Percentiles rank a stretch among this genome's conserved stretches.
Evolutionary conservation across 2,329 filamentous ascomycete species (phyloP).

Genomic region (Fusarium setosum): DNA sequence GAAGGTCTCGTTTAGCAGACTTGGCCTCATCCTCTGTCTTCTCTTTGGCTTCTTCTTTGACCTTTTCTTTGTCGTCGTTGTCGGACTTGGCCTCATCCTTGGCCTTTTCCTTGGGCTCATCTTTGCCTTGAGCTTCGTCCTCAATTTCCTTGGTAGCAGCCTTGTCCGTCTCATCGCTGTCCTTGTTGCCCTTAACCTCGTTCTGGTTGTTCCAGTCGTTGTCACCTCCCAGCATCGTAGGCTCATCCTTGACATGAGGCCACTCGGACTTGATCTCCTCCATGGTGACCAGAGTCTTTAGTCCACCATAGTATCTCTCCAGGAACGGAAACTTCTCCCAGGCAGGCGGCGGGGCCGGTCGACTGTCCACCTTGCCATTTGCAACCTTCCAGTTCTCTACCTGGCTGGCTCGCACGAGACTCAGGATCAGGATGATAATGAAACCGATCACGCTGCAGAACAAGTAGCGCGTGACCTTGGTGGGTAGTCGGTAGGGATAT

Average conservation of each 20-base stretch:
- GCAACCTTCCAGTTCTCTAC: slow-evolving; percentile 73
- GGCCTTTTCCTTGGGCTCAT: slow-evolving; percentile 12
- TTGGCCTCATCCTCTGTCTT: slow-evolving; percentile 24
- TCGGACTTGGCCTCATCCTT: slow-evolving; percentile 18
- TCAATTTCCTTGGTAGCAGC: slow-evolving; percentile 32
- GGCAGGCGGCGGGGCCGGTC: slow-evolving; percentile 70
- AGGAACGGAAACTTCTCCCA: slow-evolving; percentile 92
- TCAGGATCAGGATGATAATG: slow-evolving; percentile 81
- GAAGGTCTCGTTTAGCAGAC: slow-evolving; percentile 32
- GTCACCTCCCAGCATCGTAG: slow-evolving; percentile 43
- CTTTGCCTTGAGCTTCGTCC: slow-evolving; percentile 8
- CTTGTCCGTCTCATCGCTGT: slow-evolving; percentile 30
- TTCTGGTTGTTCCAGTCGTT: slow-evolving; percentile 31
- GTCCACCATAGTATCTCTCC: slow-evolving; percentile 89
- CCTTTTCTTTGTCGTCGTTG: slow-evolving; percentile 7
- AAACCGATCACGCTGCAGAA: slow-evolving; percentile 76
- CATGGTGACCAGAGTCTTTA: slow-evolving; percentile 76
- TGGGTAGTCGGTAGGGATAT: slow-evolving; percentile 73
- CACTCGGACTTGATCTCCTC: slow-evolving; percentile 83
- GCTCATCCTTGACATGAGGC: slow-evolving; percentile 73
- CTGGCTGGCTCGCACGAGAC: slow-evolving; percentile 79
- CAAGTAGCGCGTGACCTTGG: slow-evolving; percentile 81
- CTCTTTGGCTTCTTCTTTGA: slow-evolving; percentile 3
- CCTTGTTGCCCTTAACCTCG: slow-evolving; percentile 27
- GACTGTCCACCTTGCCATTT: slow-evolving; percentile 57